phyloP scores from a whole-genome alignment of 2,329 filamentous ascomycete species.

The Botrytis porri region DNA sequence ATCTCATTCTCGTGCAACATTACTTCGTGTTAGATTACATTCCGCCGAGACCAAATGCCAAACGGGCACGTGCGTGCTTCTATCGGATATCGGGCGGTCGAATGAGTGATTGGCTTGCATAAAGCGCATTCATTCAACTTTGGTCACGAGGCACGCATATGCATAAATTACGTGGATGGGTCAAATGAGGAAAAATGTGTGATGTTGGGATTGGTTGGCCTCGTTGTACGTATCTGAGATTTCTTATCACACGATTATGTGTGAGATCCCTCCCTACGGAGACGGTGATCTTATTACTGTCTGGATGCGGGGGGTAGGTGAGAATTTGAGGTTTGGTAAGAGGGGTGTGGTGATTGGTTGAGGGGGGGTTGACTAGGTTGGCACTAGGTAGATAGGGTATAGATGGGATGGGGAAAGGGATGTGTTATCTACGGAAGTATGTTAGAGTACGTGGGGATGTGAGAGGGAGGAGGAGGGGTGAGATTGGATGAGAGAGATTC shows the following conservation, averaged over 20 bases:
- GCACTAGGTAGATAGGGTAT: background rate
- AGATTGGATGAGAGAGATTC: background rate
- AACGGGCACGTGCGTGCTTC: background rate
- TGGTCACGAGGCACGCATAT: background rate
- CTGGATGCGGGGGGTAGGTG: background rate
- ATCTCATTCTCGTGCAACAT: background rate
- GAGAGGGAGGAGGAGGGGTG: background rate
- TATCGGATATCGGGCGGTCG: background rate
- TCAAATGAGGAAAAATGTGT: background rate
- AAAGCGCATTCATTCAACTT: background rate
- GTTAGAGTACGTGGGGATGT: background rate
- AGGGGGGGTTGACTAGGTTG: background rate
- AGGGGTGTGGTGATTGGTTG: background rate
- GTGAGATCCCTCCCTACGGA: background rate
- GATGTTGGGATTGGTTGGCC: background rate
- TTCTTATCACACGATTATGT: constrained; percentile 3
- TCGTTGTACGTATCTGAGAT: background rate
- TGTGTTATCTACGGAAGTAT: background rate
- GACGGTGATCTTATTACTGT: background rate
- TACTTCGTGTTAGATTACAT: background rate
- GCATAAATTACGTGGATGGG: background rate
- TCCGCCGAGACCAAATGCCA: background rate
- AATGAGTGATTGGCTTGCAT: background rate
- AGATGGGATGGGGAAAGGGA: background rate
- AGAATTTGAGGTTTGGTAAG: background rate